These are phyloP conservation scores for Trichoderma aggressivum DNA, from an alignment of 2,329 filamentous ascomycete genomes.

Conservation along the genomic window DNA sequence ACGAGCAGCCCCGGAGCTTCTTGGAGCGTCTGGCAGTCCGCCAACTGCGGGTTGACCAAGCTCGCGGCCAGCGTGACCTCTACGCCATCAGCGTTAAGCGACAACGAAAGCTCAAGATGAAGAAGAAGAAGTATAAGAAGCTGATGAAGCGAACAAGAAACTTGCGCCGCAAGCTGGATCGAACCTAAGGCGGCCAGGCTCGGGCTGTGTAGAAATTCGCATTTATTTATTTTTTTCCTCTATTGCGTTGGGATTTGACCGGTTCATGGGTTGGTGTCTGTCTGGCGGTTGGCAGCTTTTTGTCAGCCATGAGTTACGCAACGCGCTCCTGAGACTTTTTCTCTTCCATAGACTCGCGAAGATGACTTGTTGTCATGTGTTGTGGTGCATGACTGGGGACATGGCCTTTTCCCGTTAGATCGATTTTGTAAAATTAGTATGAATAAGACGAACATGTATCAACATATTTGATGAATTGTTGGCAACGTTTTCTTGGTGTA, in stretches of 20 bases:
- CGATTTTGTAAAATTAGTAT: slow-evolving; percentile 11
- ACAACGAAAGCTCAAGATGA: slow-evolving; percentile 96
- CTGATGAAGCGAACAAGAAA: slow-evolving; percentile 89
- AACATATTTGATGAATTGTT: not conserved
- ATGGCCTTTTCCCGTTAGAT: slow-evolving; percentile 9
- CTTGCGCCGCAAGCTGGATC: slow-evolving; percentile 78
- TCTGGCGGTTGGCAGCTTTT: slow-evolving; percentile 28
- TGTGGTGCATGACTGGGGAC: slow-evolving; percentile 8
- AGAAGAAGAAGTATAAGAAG: slow-evolving; percentile 99
- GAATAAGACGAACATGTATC: slow-evolving; percentile 17
- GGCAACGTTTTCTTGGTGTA: not conserved
- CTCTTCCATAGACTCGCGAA: slow-evolving; percentile 35
- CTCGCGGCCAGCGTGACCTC: slow-evolving; percentile 57
- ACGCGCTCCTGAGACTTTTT: slow-evolving; percentile 29
- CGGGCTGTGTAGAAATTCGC: slow-evolving; percentile 27
- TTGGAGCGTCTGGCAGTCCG: slow-evolving; percentile 67
- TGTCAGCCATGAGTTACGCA: slow-evolving; percentile 28
- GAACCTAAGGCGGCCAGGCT: slow-evolving; percentile 43
- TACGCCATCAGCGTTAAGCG: slow-evolving; percentile 85
- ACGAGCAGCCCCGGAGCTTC: slow-evolving; percentile 54
- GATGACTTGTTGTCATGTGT: slow-evolving; percentile 30
- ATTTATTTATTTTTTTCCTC: slow-evolving; percentile 23
- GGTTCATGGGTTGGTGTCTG: slow-evolving; percentile 30
- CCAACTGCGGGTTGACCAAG: slow-evolving; percentile 57
- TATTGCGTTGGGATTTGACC: slow-evolving; percentile 26